These are phyloP conservation scores for Chondrostereum purpureum DNA, from an alignment of 1,284 basidiomycete species.

Conservation along the genomic window DNA sequence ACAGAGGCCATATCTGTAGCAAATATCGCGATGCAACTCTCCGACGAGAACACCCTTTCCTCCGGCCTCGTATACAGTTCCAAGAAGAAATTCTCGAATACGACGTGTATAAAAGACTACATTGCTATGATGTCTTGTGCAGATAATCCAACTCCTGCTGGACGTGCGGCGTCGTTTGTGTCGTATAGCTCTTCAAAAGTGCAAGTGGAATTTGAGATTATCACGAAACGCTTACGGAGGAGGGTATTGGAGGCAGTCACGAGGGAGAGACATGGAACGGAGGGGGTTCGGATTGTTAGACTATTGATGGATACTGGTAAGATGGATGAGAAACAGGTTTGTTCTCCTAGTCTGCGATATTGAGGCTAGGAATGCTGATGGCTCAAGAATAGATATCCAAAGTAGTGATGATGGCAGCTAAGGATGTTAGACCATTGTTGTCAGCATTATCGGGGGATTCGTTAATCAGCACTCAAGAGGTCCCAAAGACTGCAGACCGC, in stretches of 20 bases:
- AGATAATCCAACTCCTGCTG: constrained; percentile 74
- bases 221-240: constrained; percentile 66
- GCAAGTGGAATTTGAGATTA: constrained; percentile 77
- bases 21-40: constrained; percentile 52
- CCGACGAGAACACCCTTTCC: constrained; percentile 52
- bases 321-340: constrained; percentile 90
- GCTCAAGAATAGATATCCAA: constrained; percentile 72
- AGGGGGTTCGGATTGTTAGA: constrained; percentile 80
- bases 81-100: constrained; percentile 51
- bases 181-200: constrained; percentile 67
- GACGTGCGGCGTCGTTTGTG: constrained; percentile 61
- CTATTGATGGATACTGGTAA: constrained; percentile 87
- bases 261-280: constrained; percentile 79
- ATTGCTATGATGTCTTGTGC: constrained; percentile 66
- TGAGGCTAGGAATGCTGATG: too few species aligned
- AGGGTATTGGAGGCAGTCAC: constrained; percentile 77
- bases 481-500: constrained; percentile 82
- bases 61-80: constrained; percentile 47
- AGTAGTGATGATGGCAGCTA: constrained; percentile 85
- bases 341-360: constrained; percentile 15
- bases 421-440: constrained; percentile 80
- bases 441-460: constrained; percentile 74
- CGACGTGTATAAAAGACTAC: constrained; percentile 67
- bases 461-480: constrained; percentile 84
- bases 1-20: constrained; percentile 59